Conservation (phyloP, 805 yeast genomes). For the Wickerhamomyces hampshirensis region DNA sequence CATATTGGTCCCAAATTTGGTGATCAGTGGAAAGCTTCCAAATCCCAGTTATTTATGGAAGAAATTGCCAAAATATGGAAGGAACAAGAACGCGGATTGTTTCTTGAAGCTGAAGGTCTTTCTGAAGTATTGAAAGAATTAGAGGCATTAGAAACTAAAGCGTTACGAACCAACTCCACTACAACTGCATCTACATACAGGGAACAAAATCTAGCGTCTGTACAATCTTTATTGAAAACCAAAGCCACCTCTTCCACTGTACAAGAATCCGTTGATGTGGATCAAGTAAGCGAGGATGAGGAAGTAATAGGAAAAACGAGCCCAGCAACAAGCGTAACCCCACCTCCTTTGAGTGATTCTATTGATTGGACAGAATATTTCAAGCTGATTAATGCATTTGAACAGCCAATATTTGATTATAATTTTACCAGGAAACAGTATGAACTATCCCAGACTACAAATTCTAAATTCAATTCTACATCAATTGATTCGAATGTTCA, state of each 20-base stretch:
- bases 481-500: conserved; percentile 29
- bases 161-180: conserved; percentile 1
- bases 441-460: conserved; percentile 27
- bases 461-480: conserved; percentile 24
- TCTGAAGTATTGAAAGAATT: conserved; percentile 59
- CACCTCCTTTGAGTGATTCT: conserved; percentile 22
- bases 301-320: conserved; percentile 10
- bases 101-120: conserved; percentile 73
- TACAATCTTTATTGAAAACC: conserved; percentile 11
- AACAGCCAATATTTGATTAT: conserved; percentile 62
- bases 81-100: conserved; percentile 81
- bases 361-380: conserved; percentile 73
- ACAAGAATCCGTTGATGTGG: conserved; percentile 14
- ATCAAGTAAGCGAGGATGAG: conserved; percentile 12
- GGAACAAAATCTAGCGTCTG: conserved; percentile 3
- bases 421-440: conserved; percentile 61
- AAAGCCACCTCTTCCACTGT: conserved; percentile 1
- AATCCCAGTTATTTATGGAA: conserved; percentile 63
- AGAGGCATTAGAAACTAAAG: conserved; percentile 21
- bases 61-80: conserved; percentile 82
- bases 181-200: conserved; percentile 2
- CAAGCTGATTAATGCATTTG: conserved; percentile 55
- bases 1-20: conserved; percentile 76
- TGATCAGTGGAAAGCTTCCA: conserved; percentile 73
- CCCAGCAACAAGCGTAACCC: conserved; percentile 24